Evolutionary conservation across 2,329 filamentous ascomycete genomes (phyloP).

Genomic region (Beauveria sp.): DNA sequence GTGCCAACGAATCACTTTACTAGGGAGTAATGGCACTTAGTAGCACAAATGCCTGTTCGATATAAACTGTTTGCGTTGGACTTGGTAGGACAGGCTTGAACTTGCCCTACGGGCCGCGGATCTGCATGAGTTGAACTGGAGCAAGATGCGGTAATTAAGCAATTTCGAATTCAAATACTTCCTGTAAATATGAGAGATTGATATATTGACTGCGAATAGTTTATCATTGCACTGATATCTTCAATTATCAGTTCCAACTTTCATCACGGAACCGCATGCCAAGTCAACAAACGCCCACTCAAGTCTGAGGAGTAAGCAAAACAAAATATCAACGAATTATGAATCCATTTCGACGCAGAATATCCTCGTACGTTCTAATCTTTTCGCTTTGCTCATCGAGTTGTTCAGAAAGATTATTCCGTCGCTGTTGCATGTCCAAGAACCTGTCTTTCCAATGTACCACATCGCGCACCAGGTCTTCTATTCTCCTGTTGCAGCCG

Average conservation of each 20-base stretch:
- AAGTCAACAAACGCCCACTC: background rate
- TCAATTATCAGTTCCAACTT: background rate
- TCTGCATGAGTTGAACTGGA: too few relatives aligned
- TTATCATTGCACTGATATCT: too few relatives aligned
- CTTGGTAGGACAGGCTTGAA: background rate
- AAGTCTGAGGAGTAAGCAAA: background rate
- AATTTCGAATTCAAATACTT: too few relatives aligned
- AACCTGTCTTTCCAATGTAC: slow-evolving; percentile 27
- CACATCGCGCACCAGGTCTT: slow-evolving; percentile 25
- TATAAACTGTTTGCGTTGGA: background rate
- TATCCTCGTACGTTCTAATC: slow-evolving; percentile 27
- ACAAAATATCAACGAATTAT: slow-evolving; percentile 15
- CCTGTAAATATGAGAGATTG: too few relatives aligned
- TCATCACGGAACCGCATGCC: background rate
- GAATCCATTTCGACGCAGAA: slow-evolving; percentile 24
- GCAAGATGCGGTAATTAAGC: too few relatives aligned
- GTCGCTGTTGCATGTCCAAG: slow-evolving; percentile 22
- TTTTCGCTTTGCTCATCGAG: slow-evolving; percentile 25
- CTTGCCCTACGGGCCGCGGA: background rate
- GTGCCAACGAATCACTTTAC: background rate
- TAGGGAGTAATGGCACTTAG: accelerated
- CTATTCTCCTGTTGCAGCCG: slow-evolving; percentile 23
- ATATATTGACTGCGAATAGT: too few relatives aligned
- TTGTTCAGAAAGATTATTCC: slow-evolving; percentile 22
- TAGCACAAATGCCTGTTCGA: background rate